Evolutionary conservation across 2,329 filamentous ascomycete genomes (phyloP).

Genomic region (Rugonectria rugulosa): DNA sequence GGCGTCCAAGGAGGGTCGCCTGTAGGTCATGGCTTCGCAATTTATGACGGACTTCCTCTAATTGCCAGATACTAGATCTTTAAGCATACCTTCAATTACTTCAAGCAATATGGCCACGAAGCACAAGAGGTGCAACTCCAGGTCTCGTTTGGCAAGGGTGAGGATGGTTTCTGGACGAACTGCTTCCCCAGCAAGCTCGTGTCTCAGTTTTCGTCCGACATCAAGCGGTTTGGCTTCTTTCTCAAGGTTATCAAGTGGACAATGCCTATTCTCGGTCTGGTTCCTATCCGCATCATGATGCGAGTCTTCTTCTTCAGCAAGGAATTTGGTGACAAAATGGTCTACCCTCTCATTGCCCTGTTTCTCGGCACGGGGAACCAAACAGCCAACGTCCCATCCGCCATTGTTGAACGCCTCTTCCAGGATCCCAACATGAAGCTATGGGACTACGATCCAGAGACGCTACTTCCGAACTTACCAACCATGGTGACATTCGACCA

Average conservation of each 20-base stretch:
- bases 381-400: constrained; percentile 73
- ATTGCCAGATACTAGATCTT: constrained; percentile 58
- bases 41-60: background rate
- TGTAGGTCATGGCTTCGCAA: constrained; percentile 25
- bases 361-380: constrained; percentile 80
- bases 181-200: constrained; percentile 68
- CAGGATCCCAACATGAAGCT: constrained; percentile 66
- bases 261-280: constrained; percentile 65
- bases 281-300: constrained; percentile 71
- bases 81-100: constrained; percentile 73
- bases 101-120: constrained; percentile 62
- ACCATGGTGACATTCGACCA: constrained; percentile 73
- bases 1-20: constrained; percentile 67
- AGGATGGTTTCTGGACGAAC: constrained; percentile 70
- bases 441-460: constrained; percentile 65
- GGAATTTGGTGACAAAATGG: constrained; percentile 75
- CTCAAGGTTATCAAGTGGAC: constrained; percentile 61
- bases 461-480: constrained; percentile 64
- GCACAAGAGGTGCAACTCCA: constrained; percentile 67
- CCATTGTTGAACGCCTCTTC: constrained; percentile 69
- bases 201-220: constrained; percentile 60
- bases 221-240: constrained; percentile 25
- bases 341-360: constrained; percentile 74
- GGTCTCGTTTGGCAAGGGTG: constrained; percentile 68
- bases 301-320: constrained; percentile 72